Conservation (phyloP, 176 grass and related monocot genomes). For the Luzula sylvatica region DNA sequence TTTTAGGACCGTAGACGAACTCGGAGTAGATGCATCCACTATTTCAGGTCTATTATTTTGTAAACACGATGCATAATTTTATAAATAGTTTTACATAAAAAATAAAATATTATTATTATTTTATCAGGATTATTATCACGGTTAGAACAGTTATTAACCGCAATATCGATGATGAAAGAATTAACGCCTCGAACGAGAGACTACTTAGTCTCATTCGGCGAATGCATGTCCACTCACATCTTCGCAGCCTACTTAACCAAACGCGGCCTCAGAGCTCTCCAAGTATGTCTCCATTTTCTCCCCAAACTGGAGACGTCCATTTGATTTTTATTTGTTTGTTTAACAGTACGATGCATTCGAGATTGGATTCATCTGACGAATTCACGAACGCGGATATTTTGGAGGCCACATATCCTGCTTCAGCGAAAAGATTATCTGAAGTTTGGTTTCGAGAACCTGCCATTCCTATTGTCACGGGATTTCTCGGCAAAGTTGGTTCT, state of each 20-base stretch:
- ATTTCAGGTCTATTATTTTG: conserved; percentile 40
- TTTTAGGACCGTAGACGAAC: conserved; percentile 61
- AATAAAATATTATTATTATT: no score
- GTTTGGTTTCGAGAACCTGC: conserved; percentile 73
- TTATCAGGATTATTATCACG: conserved; percentile 52
- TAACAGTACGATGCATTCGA: conserved; percentile 79
- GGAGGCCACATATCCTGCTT: conserved; percentile 88
- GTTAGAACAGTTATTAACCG: conserved; percentile 89
- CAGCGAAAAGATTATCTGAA: conserved; percentile 74
- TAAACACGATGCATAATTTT: neutral
- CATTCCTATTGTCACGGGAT: conserved; percentile 85
- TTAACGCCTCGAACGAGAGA: conserved; percentile 72
- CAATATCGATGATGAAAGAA: conserved; percentile 99
- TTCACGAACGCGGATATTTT: conserved; percentile 86
- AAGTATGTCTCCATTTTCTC: conserved; percentile 56
- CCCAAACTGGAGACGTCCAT: neutral
- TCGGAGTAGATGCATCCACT: conserved; percentile 51
- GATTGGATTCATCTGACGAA: conserved; percentile 92
- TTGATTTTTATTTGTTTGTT: conserved; percentile 37
- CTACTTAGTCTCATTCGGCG: conserved; percentile 89
- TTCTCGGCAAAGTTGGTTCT: conserved; percentile 95
- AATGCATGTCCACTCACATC: conserved; percentile 88
- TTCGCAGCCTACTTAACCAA: conserved; percentile 95
- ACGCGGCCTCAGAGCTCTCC: conserved; percentile 56
- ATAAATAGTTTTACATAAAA: no score